These are phyloP conservation scores for Oryza brachyantha DNA, from an alignment of 176 grass and related monocot species.

Conservation along the genomic window DNA sequence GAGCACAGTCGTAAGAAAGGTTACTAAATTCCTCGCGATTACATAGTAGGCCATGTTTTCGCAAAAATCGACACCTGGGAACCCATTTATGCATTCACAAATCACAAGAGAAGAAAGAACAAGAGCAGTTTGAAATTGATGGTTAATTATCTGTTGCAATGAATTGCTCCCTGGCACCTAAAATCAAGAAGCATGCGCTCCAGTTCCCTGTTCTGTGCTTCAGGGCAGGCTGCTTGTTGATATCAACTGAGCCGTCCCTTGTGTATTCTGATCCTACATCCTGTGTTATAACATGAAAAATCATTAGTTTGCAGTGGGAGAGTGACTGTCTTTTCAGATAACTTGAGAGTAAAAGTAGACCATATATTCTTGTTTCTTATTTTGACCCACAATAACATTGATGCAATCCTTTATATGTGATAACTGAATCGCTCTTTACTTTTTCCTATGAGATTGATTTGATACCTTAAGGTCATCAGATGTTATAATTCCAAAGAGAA, in stretches of 20 bases:
- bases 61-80: constrained; percentile 31
- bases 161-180: constrained; percentile 13
- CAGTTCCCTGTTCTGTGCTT: constrained; percentile 33
- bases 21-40: not conserved
- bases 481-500: too few relatives aligned
- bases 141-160: not conserved
- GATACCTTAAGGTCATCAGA: too few relatives aligned
- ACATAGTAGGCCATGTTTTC: not conserved
- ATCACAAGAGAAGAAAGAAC: not conserved
- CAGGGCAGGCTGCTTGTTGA: constrained; percentile 34
- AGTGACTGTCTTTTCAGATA: not conserved
- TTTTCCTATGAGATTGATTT: too few relatives aligned
- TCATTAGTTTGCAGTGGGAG: not conserved
- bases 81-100: not conserved
- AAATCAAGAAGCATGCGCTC: constrained; percentile 30
- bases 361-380: not conserved
- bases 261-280: not conserved
- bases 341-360: too few relatives aligned
- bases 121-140: not conserved
- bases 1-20: not conserved
- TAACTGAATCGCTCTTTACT: too few relatives aligned
- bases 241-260: constrained; percentile 14
- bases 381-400: too few relatives aligned
- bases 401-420: too few relatives aligned
- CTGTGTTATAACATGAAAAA: not conserved